phyloP scores from a whole-genome alignment of 2,329 filamentous ascomycete genomes.

The Septoria petroselini region DNA sequence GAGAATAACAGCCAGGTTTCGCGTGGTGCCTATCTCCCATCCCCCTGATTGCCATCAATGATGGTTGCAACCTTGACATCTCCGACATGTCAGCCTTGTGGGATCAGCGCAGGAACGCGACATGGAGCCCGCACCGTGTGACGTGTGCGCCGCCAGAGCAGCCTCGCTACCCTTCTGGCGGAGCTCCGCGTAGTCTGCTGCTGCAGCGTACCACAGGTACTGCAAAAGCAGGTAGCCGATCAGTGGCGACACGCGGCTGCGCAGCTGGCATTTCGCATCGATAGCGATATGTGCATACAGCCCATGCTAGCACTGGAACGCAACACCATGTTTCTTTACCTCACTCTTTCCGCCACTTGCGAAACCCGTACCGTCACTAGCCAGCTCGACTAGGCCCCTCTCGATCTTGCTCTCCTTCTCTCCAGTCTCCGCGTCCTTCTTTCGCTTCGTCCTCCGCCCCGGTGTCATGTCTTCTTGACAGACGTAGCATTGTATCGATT shows the following conservation, averaged over 20 bases:
- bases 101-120: too few species aligned
- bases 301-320: conserved; percentile 69
- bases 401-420: conserved; percentile 56
- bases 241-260: not conserved
- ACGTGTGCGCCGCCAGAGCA: too few species aligned
- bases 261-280: too few species aligned
- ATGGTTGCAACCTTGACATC: too few species aligned
- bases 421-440: conserved; percentile 24
- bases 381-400: conserved; percentile 73
- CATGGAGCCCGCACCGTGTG: too few species aligned
- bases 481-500: conserved; percentile 69
- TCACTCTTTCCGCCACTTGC: conserved; percentile 80
- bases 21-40: not conserved
- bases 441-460: conserved; percentile 30
- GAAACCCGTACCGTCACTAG: conserved; percentile 87
- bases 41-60: too few species aligned
- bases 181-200: too few species aligned
- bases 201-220: not conserved
- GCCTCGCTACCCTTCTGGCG: too few species aligned
- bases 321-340: conserved; percentile 73
- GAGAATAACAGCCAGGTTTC: not conserved
- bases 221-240: not conserved
- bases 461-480: conserved; percentile 73
- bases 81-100: too few species aligned
- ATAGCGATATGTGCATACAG: too few species aligned